Evolutionary conservation across 2,329 filamentous ascomycete genomes (phyloP).

Genomic region (Neonectria faginata): DNA sequence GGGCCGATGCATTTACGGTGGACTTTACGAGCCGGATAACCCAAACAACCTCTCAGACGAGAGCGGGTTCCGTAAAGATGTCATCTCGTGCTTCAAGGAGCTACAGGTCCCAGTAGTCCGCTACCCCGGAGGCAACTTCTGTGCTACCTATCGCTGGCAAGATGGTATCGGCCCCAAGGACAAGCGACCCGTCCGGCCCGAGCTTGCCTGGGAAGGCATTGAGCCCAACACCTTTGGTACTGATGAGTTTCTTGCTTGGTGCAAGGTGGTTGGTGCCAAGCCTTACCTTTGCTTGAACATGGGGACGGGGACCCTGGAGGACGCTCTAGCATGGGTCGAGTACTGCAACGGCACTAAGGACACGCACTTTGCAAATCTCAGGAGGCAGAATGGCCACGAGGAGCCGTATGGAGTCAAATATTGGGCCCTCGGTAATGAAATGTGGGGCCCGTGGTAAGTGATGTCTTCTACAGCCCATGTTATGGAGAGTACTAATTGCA

Average conservation of each 20-base stretch:
- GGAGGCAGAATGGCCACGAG: conserved; percentile 77
- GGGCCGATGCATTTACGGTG: no score
- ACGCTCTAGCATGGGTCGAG: conserved; percentile 78
- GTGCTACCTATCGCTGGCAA: conserved; percentile 85
- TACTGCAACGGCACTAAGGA: conserved; percentile 82
- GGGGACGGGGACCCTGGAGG: conserved; percentile 67
- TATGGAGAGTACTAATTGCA: neutral
- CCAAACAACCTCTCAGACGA: conserved; percentile 57
- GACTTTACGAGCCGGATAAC: no score
- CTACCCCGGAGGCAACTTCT: conserved; percentile 88
- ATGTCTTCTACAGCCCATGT: no score
- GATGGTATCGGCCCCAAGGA: conserved; percentile 81
- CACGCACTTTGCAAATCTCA: conserved; percentile 83
- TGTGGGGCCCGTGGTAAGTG: conserved; percentile 67
- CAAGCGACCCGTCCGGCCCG: conserved; percentile 65
- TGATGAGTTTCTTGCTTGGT: conserved; percentile 84
- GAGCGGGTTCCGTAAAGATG: conserved; percentile 81
- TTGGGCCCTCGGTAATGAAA: conserved; percentile 80
- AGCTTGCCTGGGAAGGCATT: conserved; percentile 71
- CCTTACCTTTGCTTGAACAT: conserved; percentile 85
- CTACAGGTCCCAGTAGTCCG: conserved; percentile 80
- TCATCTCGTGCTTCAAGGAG: conserved; percentile 77
- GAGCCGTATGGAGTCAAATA: conserved; percentile 84
- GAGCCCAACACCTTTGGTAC: conserved; percentile 85
- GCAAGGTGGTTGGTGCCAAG: conserved; percentile 75